These are phyloP conservation scores for Metschnikowia gelsemii DNA, from an alignment of 805 yeast genomes.

Conservation along the genomic window DNA sequence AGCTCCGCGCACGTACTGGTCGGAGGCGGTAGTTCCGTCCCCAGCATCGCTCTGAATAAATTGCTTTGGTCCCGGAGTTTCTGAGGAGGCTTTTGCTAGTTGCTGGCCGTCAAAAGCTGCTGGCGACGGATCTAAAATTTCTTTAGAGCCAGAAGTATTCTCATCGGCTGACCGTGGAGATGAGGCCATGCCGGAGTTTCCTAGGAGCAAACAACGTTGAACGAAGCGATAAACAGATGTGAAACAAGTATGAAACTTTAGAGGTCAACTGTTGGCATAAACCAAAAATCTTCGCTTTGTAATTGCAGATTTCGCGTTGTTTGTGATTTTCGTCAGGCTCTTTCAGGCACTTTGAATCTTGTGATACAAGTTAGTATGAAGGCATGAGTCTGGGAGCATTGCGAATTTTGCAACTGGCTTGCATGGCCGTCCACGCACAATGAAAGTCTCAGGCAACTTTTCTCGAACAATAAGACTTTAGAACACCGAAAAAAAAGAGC, in stretches of 20 bases:
- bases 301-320: not conserved
- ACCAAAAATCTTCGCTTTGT: not conserved
- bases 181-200: not conserved
- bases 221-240: not conserved
- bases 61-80: not conserved
- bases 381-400: not conserved
- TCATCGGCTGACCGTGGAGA: not conserved
- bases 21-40: constrained; percentile 39
- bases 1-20: constrained; percentile 34
- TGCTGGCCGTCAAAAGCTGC: not conserved
- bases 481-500: not conserved
- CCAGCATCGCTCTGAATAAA: constrained; percentile 39
- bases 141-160: not conserved
- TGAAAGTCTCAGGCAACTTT: not conserved
- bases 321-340: not conserved
- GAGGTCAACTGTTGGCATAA: not conserved
- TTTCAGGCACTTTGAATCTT: not conserved
- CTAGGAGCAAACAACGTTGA: not conserved
- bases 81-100: not conserved
- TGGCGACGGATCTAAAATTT: not conserved
- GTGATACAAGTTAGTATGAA: not conserved
- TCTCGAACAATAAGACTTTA: not conserved
- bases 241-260: not conserved
- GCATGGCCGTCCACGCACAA: not conserved
- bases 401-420: constrained; percentile 2